Percentiles rank a stretch among this genome's conserved stretches.
Evolutionary conservation across 2,329 filamentous ascomycete genomes (phyloP).

Genomic region (Phaeosphaeriaceae sp.): DNA sequence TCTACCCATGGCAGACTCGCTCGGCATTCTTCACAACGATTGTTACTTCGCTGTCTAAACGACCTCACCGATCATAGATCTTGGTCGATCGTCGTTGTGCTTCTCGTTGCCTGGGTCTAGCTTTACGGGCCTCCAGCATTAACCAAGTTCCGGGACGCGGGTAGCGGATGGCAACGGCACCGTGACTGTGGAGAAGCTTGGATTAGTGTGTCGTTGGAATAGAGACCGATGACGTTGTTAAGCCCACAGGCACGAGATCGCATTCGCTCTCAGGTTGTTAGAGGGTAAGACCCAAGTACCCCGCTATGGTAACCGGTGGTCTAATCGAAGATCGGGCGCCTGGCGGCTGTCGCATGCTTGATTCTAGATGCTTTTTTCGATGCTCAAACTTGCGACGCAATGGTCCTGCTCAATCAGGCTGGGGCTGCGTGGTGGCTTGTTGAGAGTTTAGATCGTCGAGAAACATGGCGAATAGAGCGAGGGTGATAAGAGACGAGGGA

Average conservation of each 20-base stretch:
- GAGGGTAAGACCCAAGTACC: not conserved
- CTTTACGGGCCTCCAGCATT: not conserved
- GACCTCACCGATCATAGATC: not conserved
- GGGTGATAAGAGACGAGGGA: not conserved
- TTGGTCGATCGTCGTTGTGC: not conserved
- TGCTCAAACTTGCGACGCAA: not conserved
- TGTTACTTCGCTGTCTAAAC: not conserved
- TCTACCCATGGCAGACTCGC: not conserved
- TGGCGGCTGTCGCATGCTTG: constrained; percentile 1
- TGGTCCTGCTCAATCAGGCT: not conserved
- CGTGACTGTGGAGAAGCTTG: not conserved
- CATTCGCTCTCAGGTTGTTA: not conserved
- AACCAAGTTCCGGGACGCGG: not conserved
- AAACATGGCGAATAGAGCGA: not conserved
- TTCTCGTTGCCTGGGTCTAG: no score
- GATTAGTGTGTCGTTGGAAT: not conserved
- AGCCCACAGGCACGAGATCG: not conserved
- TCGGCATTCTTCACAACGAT: not conserved
- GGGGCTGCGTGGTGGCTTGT: not conserved
- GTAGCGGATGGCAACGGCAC: not conserved
- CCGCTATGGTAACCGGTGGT: not conserved
- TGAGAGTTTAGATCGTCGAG: not conserved
- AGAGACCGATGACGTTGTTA: not conserved
- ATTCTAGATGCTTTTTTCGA: not conserved
- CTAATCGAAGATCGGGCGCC: not conserved